Percentiles rank a stretch among this genome's conserved stretches.
These are phyloP conservation scores for Kalmanozyma brasiliensis DNA, from an alignment of 1,284 basidiomycete species.

Conservation along the genomic window DNA sequence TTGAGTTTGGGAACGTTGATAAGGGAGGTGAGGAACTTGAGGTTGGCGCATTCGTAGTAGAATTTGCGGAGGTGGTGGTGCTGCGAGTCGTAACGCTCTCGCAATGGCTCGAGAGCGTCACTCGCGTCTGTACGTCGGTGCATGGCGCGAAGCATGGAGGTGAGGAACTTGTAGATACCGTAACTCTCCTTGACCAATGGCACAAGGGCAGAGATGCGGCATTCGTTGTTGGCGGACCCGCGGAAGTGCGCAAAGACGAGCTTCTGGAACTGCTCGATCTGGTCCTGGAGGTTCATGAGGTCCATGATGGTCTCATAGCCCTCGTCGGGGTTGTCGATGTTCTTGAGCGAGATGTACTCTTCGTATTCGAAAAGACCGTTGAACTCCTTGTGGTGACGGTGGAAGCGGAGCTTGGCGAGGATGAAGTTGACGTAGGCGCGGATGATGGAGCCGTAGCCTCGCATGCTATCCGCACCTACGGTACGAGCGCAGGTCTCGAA, in stretches of 20 bases:
- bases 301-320: conserved; percentile 68
- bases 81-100: conserved; percentile 65
- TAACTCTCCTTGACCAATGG: conserved; percentile 68
- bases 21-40: conserved; percentile 66
- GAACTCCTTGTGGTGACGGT: conserved; percentile 67
- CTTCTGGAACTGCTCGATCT: conserved; percentile 67
- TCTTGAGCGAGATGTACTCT: conserved; percentile 68
- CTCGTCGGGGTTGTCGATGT: conserved; percentile 68
- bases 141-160: conserved; percentile 68
- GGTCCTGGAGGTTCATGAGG: conserved; percentile 67
- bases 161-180: conserved; percentile 68
- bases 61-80: conserved; percentile 65
- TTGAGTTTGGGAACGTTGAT: conserved; percentile 68
- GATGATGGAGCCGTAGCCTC: conserved; percentile 64
- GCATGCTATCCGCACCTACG: conserved; percentile 58
- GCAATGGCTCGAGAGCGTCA: conserved; percentile 66
- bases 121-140: conserved; percentile 66
- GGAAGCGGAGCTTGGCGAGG: conserved; percentile 67
- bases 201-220: conserved; percentile 66
- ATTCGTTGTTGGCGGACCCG: conserved; percentile 64
- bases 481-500: conserved; percentile 66
- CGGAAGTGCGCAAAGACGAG: conserved; percentile 66
- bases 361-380: conserved; percentile 68
- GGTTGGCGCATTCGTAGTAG: conserved; percentile 67
- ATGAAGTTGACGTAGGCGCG: conserved; percentile 66